Evolutionary conservation across 2,329 filamentous ascomycete genomes (phyloP), one percentile per base, ranked within the genome.

Genomic region (Colletotrichum spinosum): DNA sequence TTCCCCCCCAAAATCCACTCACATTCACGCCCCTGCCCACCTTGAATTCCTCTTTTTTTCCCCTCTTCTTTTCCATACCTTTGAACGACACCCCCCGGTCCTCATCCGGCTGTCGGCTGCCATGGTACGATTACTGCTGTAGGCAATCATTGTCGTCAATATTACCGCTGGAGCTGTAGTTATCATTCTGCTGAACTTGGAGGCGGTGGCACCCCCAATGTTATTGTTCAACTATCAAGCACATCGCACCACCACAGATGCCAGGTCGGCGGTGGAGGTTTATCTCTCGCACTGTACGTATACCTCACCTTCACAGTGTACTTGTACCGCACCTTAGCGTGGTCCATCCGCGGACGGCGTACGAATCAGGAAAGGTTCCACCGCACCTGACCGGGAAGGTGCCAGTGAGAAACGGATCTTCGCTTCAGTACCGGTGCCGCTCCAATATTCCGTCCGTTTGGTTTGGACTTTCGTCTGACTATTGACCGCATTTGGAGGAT

Each of bases 351-450:
- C 49, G 55, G 39, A 65, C 46, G 62, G 46, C 57, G 51, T 61
- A 52, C 57, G 51, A 61, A 62, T 65, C 57, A 42, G 52, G 62
- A 50, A 63, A 57, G 60, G 54, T 41, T 38, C 38, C 54, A 50
- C 37, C 34, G 17, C 44, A 51, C 45, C 52, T 44, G 34, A 10
- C 57, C 49, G n/a, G 37, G 33, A 44, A 46, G 12, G 34, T 58
- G 13, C 45, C 37, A 49, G 52, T 39, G 17, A 53, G 8, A n/a
- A 41, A 58, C 48, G 55, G n/a, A 58, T 25, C 34, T 33, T 45
- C 15, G 11, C 35, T 8, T 42, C 34, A 11, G 52, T 34, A 42
- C n/a, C 48, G 33, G 15, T 42, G 38, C 54, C n/a, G 35, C 13
- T n/a, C 12, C 13, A 15, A 15, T 5, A 15, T 48, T 35, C 42